Evolutionary conservation across 2,329 filamentous ascomycete species (phyloP), one percentile per base, ranked within the genome.

Genomic region (Falciphora oryzae): DNA sequence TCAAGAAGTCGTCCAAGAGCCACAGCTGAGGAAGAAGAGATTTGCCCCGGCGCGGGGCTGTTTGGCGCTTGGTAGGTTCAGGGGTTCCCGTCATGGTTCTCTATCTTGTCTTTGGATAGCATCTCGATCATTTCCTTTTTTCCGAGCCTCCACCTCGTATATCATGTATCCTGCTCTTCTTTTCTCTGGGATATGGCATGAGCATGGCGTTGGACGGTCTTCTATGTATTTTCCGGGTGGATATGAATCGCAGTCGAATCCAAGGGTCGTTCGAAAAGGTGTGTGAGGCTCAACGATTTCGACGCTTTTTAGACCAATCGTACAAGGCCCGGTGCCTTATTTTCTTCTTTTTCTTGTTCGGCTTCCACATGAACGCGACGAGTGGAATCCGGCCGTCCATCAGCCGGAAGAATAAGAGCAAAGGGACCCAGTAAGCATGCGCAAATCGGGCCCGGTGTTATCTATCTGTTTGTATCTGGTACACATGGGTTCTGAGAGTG

Each of bases 1-100:
- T 73, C 32, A 75, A 75, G 66, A 75, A 75, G 63, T 74, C 14
- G 66, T 56, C 18, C 65, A 59, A 25, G 64, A 57, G 44, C 57
- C 32, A 38, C 60, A 57, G 4, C 57, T 44, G 50, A 64, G 31
- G 60, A 38, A 64, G 62, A 63, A 50, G 38, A 11, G 13, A 25
- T n/a, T 44, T 11, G 8, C 16, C 22, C 4, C 1, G 6, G 1
- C 16, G 18, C 44, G 44, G 4, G 35, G 22, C 22, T 53, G 18
- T 53, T 13, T 53, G 44, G 6, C 22, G 6, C 6, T 53, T 53
- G 44, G 44, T n/a, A 4, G 38, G 5, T 35, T 35, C 32, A 10
- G 3, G 7, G 53, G 53, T 10, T 16, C 18, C 10, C 8, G 18
- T 27, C 18, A 13, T n/a, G 53, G 8, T n/a, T 22, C 18, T 22